Percentiles rank a stretch among this genome's conserved stretches.
phyloP scores from a whole-genome alignment of 306 rosid genomes.

The Gastrolobium villosum region DNA sequence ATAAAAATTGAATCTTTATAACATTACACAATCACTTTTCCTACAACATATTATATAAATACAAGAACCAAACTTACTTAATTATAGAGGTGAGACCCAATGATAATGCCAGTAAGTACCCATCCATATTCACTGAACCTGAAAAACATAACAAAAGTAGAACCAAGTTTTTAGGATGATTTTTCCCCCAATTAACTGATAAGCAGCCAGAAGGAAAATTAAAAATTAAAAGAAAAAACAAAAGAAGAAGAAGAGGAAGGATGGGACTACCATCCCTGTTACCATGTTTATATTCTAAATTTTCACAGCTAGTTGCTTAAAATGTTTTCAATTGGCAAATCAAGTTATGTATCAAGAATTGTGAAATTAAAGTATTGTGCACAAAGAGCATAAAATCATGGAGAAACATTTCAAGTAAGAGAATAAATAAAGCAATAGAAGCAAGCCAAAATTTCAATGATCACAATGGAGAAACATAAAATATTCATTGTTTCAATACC shows the following conservation, averaged over 20 bases:
- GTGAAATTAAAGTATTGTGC: slow-evolving; percentile 16
- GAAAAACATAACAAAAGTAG: slow-evolving; percentile 44
- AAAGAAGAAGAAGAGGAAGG: neutral
- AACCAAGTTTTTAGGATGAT: slow-evolving; percentile 4
- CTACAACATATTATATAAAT: slow-evolving; percentile 21
- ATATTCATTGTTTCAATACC: slow-evolving; percentile 58
- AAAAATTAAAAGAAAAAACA: no score
- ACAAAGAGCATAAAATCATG: neutral
- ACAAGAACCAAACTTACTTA: slow-evolving; percentile 68
- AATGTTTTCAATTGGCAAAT: slow-evolving; percentile 12
- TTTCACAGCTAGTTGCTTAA: slow-evolving; percentile 5
- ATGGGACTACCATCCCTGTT: slow-evolving; percentile 12
- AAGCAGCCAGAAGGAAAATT: slow-evolving; percentile 7
- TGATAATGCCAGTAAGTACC: slow-evolving; percentile 84
- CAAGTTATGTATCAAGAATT: slow-evolving; percentile 23
- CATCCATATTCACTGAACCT: slow-evolving; percentile 75
- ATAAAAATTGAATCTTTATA: no score
- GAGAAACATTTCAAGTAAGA: slow-evolving; percentile 31
- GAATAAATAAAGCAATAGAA: slow-evolving; percentile 28
- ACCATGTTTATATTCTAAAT: slow-evolving; percentile 1
- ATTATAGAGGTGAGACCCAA: slow-evolving; percentile 86
- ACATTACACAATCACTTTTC: no score
- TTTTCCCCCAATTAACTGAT: slow-evolving; percentile 28
- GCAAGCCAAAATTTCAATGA: slow-evolving; percentile 34
- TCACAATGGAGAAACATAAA: slow-evolving; percentile 42